These are phyloP conservation scores for Beauveria rudraprayagi DNA, from an alignment of 2,329 filamentous ascomycete genomes.

Conservation along the genomic window DNA sequence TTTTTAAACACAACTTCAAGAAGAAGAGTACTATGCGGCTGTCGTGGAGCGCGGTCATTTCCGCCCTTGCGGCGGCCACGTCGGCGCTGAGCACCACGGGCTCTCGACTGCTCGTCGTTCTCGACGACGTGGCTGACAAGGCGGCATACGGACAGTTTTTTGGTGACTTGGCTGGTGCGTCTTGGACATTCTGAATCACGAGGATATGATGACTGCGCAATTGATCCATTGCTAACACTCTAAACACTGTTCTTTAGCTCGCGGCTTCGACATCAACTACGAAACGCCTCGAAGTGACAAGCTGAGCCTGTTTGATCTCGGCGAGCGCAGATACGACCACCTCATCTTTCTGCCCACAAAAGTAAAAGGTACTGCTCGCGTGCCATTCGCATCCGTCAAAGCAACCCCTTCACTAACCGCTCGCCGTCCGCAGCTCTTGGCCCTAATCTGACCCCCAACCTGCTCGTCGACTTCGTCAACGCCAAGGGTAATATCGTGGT, in stretches of 20 bases:
- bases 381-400: background rate
- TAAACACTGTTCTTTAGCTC: slow-evolving; percentile 44
- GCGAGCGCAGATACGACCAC: slow-evolving; percentile 86
- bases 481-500: slow-evolving; percentile 85
- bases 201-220: background rate
- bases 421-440: slow-evolving; percentile 60
- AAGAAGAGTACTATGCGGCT: slow-evolving; percentile 55
- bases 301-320: slow-evolving; percentile 73
- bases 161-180: slow-evolving; percentile 59
- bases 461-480: slow-evolving; percentile 86
- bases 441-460: slow-evolving; percentile 75
- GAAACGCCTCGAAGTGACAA: slow-evolving; percentile 75
- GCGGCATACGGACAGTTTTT: slow-evolving; percentile 76
- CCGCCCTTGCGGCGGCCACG: slow-evolving; percentile 58
- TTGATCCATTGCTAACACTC: slow-evolving; percentile 2
- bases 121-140: slow-evolving; percentile 78
- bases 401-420: background rate
- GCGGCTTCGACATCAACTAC: slow-evolving; percentile 74
- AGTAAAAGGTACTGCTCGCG: slow-evolving; percentile 60
- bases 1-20: background rate
- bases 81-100: slow-evolving; percentile 74
- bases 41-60: slow-evolving; percentile 60
- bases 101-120: slow-evolving; percentile 71
- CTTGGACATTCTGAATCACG: background rate
- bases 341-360: slow-evolving; percentile 81